Base-by-base conservation (phyloP, 306 rosid species). In the Ammopiptanthus mongolicus region DNA sequence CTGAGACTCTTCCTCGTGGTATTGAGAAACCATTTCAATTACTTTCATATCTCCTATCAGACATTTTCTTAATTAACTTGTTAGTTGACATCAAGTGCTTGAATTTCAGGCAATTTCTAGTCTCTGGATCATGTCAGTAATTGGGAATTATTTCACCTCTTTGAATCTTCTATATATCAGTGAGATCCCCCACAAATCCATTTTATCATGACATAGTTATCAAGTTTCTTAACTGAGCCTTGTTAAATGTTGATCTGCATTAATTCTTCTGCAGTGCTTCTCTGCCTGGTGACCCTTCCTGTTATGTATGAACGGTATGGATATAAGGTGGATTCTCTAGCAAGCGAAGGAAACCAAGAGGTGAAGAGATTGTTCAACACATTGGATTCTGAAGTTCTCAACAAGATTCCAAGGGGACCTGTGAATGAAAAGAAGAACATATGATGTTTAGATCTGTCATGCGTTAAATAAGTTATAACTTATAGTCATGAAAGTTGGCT, bases 351-450 rank as follows among this genome's bases (percentile, higher is more conserved):
- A 66, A 78, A 64, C 74, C 83, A 61, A 78, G 89, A 86, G 39
- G 65, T 76, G 76, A 81, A 46, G 81, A 81, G 79, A 53, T 55
- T 82, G 73, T 82, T 76, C 84, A 73, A 25, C 39, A 66, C 73
- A 57, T 84, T 91, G 68, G 88, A 87, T 21, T 77, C 78, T 53
- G 78, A 57, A 21, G 56, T 88, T 74, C 87, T 89, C 37, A 72
- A 71, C 65, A 87, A 86, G 84, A 91, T 91, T 76, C 97, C 94
- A 10, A 86, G 87, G 78, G 88, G 89, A 77, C 88, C 90, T 19
- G 83, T 69, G 8, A 89, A 86, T 79, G 60, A 79, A 66, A 83
- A 71, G 68, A 74, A 75, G 76, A 57, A 34, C 64, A 78, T 17
- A 48, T 78, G 80, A 83, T 18, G 48, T 61, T 50, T 56, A 31